These are phyloP conservation scores for Claviceps capensis DNA, from an alignment of 2,329 filamentous ascomycete genomes.

Conservation along the genomic window DNA sequence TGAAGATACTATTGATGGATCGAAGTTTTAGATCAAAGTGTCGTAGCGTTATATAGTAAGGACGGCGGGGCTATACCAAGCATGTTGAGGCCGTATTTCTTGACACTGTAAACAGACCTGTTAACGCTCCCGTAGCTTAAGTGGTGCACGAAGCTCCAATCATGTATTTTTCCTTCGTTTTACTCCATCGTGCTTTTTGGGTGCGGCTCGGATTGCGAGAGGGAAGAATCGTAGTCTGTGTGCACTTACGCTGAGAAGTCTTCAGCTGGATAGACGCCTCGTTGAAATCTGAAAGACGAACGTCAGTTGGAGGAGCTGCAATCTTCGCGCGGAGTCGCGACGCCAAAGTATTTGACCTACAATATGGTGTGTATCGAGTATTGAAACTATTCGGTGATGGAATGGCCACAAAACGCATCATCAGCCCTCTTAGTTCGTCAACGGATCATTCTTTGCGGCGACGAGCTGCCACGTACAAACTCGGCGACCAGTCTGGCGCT, in stretches of 20 bases:
- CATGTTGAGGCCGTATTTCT: slow-evolving; percentile 99
- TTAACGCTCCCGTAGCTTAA: background rate
- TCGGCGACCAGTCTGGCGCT: slow-evolving; percentile 79
- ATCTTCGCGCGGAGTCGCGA: too few species aligned
- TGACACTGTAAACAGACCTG: slow-evolving; percentile 39
- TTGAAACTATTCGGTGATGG: slow-evolving; percentile 53
- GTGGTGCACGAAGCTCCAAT: background rate
- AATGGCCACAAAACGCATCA: background rate
- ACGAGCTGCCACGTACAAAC: slow-evolving; percentile 45
- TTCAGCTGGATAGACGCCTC: slow-evolving; percentile 76
- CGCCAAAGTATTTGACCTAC: slow-evolving; percentile 29
- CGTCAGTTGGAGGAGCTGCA: background rate
- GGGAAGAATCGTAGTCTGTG: background rate
- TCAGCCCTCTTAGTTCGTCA: slow-evolving; percentile 1
- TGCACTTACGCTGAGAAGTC: slow-evolving; percentile 75
- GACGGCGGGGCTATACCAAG: slow-evolving; percentile 38
- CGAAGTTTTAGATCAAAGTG: slow-evolving; percentile 5
- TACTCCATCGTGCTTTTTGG: background rate
- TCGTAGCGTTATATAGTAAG: too few species aligned
- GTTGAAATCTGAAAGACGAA: slow-evolving; percentile 55
- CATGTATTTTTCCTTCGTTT: background rate
- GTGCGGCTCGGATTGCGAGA: background rate
- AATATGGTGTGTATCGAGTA: slow-evolving; percentile 97
- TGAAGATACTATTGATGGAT: slow-evolving; percentile 51
- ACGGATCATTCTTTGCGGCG: background rate